These are phyloP conservation scores for Hypoxylon sp. DNA, from an alignment of 2,329 filamentous ascomycete species.

Conservation along the genomic window DNA sequence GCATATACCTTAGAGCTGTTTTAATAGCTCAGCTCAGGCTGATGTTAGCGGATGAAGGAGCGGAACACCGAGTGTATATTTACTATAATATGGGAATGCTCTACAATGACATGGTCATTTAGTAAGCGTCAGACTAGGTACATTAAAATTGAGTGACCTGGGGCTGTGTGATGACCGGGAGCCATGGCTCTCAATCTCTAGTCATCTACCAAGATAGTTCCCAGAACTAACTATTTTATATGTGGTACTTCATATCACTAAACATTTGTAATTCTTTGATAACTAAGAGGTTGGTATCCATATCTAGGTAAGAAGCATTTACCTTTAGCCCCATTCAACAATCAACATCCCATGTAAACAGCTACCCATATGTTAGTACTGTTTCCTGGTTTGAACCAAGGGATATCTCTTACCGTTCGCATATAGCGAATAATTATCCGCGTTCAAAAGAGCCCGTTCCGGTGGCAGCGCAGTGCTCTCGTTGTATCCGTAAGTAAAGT, in stretches of 20 bases:
- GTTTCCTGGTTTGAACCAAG: background rate
- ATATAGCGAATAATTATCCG: conserved; percentile 47
- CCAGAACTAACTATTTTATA: too few relatives aligned
- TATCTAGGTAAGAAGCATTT: background rate
- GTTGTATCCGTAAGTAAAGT: conserved; percentile 44
- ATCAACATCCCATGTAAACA: conserved; percentile 43
- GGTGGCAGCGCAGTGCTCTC: conserved; percentile 38
- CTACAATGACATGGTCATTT: background rate
- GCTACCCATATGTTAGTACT: conserved; percentile 34
- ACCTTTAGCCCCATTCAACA: background rate
- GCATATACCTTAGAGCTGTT: background rate
- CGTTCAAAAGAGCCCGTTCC: conserved; percentile 40
- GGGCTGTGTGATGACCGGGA: too few relatives aligned
- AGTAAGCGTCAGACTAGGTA: too few relatives aligned
- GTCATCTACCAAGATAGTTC: too few relatives aligned
- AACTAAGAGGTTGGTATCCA: too few relatives aligned
- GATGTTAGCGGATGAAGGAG: background rate
- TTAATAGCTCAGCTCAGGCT: background rate
- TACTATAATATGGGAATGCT: background rate
- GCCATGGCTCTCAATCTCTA: too few relatives aligned
- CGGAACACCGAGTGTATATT: background rate
- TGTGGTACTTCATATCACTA: too few relatives aligned
- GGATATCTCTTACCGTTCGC: conserved; percentile 40
- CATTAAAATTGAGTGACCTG: too few relatives aligned
- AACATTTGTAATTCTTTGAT: too few relatives aligned